Evolutionary conservation across 352 stramenopile genomes (phyloP).

Genomic region (Pythium insidiosum): DNA sequence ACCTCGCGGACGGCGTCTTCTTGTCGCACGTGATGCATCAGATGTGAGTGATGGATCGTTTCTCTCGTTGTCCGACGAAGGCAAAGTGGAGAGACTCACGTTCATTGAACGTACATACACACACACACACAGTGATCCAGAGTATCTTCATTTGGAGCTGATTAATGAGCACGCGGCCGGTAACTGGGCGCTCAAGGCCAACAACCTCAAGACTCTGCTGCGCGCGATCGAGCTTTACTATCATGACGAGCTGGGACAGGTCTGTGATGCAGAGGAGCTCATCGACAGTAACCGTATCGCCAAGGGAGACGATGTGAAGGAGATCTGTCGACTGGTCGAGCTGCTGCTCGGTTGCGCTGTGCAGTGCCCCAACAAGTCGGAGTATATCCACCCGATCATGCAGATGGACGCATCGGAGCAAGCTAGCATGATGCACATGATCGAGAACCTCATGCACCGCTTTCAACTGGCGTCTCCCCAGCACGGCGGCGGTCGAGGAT

Average conservation of each 20-base stretch:
- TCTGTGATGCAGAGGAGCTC: constrained; percentile 59
- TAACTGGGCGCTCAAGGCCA: constrained; percentile 74
- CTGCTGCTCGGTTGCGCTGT: constrained; percentile 72
- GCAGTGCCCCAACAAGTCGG: constrained; percentile 67
- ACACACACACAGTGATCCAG: constrained; percentile 36
- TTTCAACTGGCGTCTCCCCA: constrained; percentile 55
- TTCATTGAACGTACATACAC: too few species aligned
- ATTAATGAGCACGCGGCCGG: constrained; percentile 45
- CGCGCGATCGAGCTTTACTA: constrained; percentile 77
- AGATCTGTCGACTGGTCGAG: constrained; percentile 64
- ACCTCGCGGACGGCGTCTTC: constrained; percentile 78
- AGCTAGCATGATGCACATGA: constrained; percentile 77
- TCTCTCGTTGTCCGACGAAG: too few species aligned
- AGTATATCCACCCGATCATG: constrained; percentile 84
- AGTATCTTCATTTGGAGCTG: constrained; percentile 74
- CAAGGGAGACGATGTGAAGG: constrained; percentile 56
- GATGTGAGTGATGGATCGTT: constrained; percentile 42
- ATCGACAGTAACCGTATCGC: constrained; percentile 63
- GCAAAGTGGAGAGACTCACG: too few species aligned
- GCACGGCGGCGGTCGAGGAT: constrained; percentile 7
- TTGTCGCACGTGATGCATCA: constrained; percentile 79
- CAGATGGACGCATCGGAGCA: constrained; percentile 71
- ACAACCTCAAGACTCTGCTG: constrained; percentile 75
- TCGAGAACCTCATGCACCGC: constrained; percentile 78
- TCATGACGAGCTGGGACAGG: constrained; percentile 68